Base-by-base conservation (phyloP, 1,284 basidiomycete species). In the Meira nashicola region DNA sequence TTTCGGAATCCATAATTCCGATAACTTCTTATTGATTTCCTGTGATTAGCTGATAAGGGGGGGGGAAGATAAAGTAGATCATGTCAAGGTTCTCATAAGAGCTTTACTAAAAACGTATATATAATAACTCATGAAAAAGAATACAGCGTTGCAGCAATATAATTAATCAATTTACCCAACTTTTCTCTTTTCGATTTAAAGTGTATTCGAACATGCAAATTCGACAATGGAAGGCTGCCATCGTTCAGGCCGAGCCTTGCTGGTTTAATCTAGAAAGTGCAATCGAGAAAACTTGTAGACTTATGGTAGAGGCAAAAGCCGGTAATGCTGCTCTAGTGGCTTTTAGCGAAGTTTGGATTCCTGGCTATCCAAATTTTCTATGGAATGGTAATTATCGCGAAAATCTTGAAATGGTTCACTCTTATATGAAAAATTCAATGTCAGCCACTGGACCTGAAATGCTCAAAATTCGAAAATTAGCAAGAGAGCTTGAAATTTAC, bases 321-420 rank as follows among this genome's bases (percentile, higher is more conserved):
- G 37, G 50, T 17, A 44, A 44, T 10, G 55, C 55, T 2, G 41
- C 51, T 17, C n/a, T 57, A 11, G 44, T 57, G 11, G 55, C 33
- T 50, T 46, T 57, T 46, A 41, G 46, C 12, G 55, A 57, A 44
- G 12, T 57, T 4, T 57, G 55, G 55, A 46, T 57, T 28, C 55
- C 55, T 17, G 55, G 55, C 4, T 57, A 57, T 39, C 55, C 55
- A 11, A 53, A 50, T 33, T 57, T 49, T 39, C 44, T 57, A n/a
- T 57, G 55, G 55, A 28, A 14, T 9, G 37, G 39, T 11, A 33
- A 46, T 8, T 57, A 43, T n/a, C 46, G 48, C 12, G 43, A 23
- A 9, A 53, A 41, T 2, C 33, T 57, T 12, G 46, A 41, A 2
- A 33, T 49, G 21, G 50, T 21, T 2, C 15, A 33, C 2, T 15